Evolutionary conservation across 192 early-diverging fungal species (phyloP), one percentile per base, ranked within the genome.

Genomic region (Gaertneriomyces sp.): DNA sequence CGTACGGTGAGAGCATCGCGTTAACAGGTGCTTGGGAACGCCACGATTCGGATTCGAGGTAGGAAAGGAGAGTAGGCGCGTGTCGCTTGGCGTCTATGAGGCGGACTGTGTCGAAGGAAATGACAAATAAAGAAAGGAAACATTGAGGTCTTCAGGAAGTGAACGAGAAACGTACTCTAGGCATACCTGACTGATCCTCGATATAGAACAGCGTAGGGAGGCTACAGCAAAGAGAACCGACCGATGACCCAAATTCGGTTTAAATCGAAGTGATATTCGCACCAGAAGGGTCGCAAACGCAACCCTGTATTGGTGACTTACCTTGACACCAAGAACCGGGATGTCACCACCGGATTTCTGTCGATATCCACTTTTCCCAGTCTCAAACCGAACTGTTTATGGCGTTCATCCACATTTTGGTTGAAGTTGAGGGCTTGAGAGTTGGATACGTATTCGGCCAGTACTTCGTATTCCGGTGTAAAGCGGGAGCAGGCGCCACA

Each of bases 191-290:
- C 57, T 60, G 10, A n/a, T 68, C 33, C 1, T 51, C 25, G 52
- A 68, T 19, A 16, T 50, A 41, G 19, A 51, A 68, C 6, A 68
- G n/a, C n/a, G 66, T 40, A n/a, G 66, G 66, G 6, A 68, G 58
- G 8, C 63, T 64, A 39, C 12, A 14, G 42, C n/a, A 45, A 14
- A 40, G 47, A n/a, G 47, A 49, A 49, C 0, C 0, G 47, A 49
- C 12, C 47, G 47, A 49, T n/a, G 47, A 49, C 12, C 12, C 47
- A 12, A 49, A 12, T 1, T n/a, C 47, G 4, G 33, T 3, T 16
- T 4, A 33, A 33, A 33, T 33, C 2, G 25, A 56, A 56, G 54
- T 14, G n/a, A 38, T 25, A 9, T 14, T 25, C 12, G 20, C 54
- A 56, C 33, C 6, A 39, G 4, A n/a, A 51, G 6, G 49, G 20